Evolutionary conservation across 192 early-diverging fungal species (phyloP), one percentile per base, ranked within the genome.

Genomic region (Backusella macrospora): DNA sequence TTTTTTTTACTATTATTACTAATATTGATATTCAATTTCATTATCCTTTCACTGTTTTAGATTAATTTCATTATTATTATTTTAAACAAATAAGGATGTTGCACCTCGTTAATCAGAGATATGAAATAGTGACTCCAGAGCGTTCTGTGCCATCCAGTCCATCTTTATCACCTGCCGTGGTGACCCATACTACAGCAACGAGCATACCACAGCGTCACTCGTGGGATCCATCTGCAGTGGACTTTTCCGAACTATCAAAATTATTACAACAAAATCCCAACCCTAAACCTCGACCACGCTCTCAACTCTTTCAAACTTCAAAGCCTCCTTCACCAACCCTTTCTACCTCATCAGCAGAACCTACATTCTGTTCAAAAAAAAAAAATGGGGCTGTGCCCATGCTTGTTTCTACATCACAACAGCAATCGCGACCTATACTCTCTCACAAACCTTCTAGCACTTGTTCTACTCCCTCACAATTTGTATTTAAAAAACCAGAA

Each of bases 401-500:
- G 43, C 23, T 49, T 49, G 10, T 49, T 18, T 4, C 38, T 8
- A 46, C 23, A 39, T 40, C 46, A 13, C 38, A 47, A 40, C 37
- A 76, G 44, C 63, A 63, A 48, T 37, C 74, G 4, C 62, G 76
- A 7, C 76, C 76, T 29, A 45, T 62, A 8, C 38, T 77, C 14
- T 38, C 70, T 14, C 76, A 77, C 14, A 48, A 68, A 55, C 76
- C 76, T 9, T 65, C 76, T 13, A 73, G 74, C 44, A 55, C 64
- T 1, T 77, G 76, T 40, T 63, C 68, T 0, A 78, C 76, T 7
- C 76, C 76, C 1, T 65, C 76, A 5, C 76, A 78, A 65, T 78
- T 78, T 62, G 49, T 78, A 44, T 78, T 78, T 49, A 78, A 78
- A 39, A 78, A 78, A 38, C 76, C 76, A 18, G 72, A 78, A 21